Evolutionary conservation across 768 basidiomycete species (phyloP), one percentile per base, ranked within the genome.

Genomic region (Roridomyces roridus): DNA sequence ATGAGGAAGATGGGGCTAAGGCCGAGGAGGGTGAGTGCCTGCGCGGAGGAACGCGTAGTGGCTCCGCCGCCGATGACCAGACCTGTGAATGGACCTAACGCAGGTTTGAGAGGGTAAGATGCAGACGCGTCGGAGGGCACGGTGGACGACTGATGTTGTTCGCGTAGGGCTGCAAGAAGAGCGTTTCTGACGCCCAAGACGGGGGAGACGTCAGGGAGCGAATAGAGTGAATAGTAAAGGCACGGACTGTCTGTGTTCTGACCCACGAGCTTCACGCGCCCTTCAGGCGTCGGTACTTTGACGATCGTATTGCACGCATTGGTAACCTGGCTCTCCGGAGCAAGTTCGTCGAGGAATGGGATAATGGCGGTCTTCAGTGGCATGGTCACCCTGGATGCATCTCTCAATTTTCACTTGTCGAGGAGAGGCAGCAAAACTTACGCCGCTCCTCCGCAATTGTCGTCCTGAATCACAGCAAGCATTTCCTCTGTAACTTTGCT

Each of bases 11-110:
- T 67, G 75, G 86, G 83, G 81, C 36, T 80, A 80, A 80, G 86
- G 79, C 51, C 89, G 81, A 73, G 85, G 73, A 57, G 74, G 69
- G 18, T 72, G 68, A 63, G 74, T 72, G 66, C 82, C 72, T 75
- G 67, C 12, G 69, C 70, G 2, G 74, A 72, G 15, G 73, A 73
- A 26, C 74, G 72, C 15, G 73, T 74, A 23, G 74, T 76, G 7
- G 73, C 74, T 18, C 75, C 75, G 31, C 75, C 75, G 20, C 74
- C 74, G 25, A 77, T 72, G 6, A 76, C 64, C n/a, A 74, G 65
- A 14, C 70, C 74, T 5, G 74, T 71, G 25, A 52, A 20, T 14
- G 51, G 0, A 21, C 51, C 51, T n/a, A 39, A 46, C 4, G 36
- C 24, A 17, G 58, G 20, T 29, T 45, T 39, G 42, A 62, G 6